phyloP scores from a whole-genome alignment of 345 rosid species.

The Cochlearia excelsa region DNA sequence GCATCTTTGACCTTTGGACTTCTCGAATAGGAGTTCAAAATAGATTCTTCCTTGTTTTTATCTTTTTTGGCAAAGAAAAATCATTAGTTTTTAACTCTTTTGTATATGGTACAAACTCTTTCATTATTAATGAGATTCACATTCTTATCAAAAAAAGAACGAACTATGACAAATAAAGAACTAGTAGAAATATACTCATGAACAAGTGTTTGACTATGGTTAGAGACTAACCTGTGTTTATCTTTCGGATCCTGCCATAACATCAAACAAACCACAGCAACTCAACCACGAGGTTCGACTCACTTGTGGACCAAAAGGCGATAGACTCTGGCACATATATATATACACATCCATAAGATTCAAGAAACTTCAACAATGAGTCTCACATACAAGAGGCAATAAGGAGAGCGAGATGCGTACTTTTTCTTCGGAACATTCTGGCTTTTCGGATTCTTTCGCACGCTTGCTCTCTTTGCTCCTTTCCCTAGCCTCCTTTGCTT shows the following conservation, averaged over 20 bases:
- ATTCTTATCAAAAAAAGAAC: too few relatives aligned
- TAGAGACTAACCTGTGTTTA: slow-evolving; percentile 51
- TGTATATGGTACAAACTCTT: too few relatives aligned
- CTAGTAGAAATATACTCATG: too few relatives aligned
- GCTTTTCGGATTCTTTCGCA: slow-evolving; percentile 24
- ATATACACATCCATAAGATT: slow-evolving; percentile 4
- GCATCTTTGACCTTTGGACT: too few relatives aligned
- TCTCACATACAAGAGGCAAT: slow-evolving; percentile 17
- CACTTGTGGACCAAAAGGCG: slow-evolving; percentile 41
- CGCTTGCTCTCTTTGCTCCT: slow-evolving; percentile 20
- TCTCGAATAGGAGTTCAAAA: too few relatives aligned
- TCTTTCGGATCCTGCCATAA: slow-evolving; percentile 53
- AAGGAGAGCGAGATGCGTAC: slow-evolving; percentile 39
- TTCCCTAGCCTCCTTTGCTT: neutral
- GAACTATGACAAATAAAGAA: too few relatives aligned
- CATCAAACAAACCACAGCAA: slow-evolving; percentile 92
- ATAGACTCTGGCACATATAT: slow-evolving; percentile 45
- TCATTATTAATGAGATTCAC: too few relatives aligned
- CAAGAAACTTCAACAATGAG: slow-evolving; percentile 14
- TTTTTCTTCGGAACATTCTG: slow-evolving; percentile 49
- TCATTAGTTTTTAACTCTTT: too few relatives aligned
- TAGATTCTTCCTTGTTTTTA: too few relatives aligned
- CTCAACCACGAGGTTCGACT: slow-evolving; percentile 59
- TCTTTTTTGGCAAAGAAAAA: too few relatives aligned
- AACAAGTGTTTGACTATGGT: too few relatives aligned